Evolutionary conservation across 306 rosid genomes (phyloP), one percentile per base, ranked within the genome.

Genomic region (Quercus variabilis): DNA sequence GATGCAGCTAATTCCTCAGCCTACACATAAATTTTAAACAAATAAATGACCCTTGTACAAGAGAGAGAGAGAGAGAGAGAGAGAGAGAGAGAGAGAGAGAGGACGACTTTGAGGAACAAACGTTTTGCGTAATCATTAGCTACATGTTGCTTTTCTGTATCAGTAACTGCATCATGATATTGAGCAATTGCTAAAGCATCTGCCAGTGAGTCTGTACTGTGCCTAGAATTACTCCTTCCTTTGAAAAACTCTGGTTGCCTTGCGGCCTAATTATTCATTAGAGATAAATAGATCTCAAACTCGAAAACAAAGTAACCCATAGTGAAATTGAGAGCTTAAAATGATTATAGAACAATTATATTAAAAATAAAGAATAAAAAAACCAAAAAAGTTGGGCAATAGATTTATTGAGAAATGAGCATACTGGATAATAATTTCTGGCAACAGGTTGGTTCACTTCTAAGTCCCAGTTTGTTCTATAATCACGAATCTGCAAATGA

Each of bases 171-270:
- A 60, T 94, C 98, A 73, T 91, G 98, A 83, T 94, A 97, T 74
- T 94, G 98, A 81, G 83, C 97, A 86, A 89, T 78, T 69, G 92
- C 97, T 84, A 94, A 86, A 84, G 97, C 96, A 78, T 94, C 97
- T 28, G 90, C 98, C 72, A 94, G 76, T 72, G 80, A 82, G 75
- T 94, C 90, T 17, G 93, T 90, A 58, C 84, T 90, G n/a, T 92
- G 96, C 76, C 92, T 90, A 14, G 75, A 76, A 77, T 79, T 77
- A 52, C 80, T 87, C 85, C 80, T 88, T 56, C 98, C 97, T 71
- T 80, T 85, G 28, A 89, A 87, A 83, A 86, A 92, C 78, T 94
- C 96, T 78, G 92, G 80, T 58, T 94, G 97, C 63, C 97, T 89
- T 20, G 96, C 93, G 14, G 97, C 96, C 96, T 2, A 49, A 12